Evolutionary conservation across 768 basidiomycete species (phyloP).

Genomic region (Amanita polypyramis): DNA sequence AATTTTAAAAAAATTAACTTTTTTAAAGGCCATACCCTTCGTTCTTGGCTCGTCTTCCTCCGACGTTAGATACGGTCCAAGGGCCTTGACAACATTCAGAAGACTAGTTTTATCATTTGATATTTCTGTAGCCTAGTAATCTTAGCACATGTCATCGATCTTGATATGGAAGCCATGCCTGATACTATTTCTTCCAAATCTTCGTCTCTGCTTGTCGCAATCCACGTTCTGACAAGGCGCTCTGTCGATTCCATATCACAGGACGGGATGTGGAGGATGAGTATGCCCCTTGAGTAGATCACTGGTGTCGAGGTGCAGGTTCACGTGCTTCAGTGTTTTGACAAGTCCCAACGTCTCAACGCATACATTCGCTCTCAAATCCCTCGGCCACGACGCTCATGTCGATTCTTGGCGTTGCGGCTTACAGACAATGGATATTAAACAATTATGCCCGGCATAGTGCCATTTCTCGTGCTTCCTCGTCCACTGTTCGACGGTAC

Average conservation of each 20-base stretch:
- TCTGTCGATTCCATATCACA: constrained; percentile 26
- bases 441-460: constrained; percentile 2
- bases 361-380: not conserved
- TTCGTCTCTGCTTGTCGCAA: constrained; percentile 49
- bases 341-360: not conserved
- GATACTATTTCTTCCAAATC: constrained; percentile 48
- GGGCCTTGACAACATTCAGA: constrained; percentile 71
- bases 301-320: not conserved
- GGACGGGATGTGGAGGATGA: not conserved
- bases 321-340: not conserved
- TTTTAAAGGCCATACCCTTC: constrained; percentile 47
- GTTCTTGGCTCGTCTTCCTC: constrained; percentile 70
- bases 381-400: constrained; percentile 17
- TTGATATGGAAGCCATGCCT: constrained; percentile 31
- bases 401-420: constrained; percentile 23
- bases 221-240: constrained; percentile 62
- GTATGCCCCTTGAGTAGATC: not conserved
- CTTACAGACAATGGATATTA: constrained; percentile 19
- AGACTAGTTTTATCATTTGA: constrained; percentile 48
- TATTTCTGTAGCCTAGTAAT: constrained; percentile 24
- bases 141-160: constrained; percentile 7
- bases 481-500: constrained; percentile 12
- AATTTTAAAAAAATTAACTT: not conserved
- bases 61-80: constrained; percentile 82
- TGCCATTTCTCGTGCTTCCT: constrained; percentile 12